Base-by-base conservation (phyloP, 768 basidiomycete species). In the Hericium erinaceus region DNA sequence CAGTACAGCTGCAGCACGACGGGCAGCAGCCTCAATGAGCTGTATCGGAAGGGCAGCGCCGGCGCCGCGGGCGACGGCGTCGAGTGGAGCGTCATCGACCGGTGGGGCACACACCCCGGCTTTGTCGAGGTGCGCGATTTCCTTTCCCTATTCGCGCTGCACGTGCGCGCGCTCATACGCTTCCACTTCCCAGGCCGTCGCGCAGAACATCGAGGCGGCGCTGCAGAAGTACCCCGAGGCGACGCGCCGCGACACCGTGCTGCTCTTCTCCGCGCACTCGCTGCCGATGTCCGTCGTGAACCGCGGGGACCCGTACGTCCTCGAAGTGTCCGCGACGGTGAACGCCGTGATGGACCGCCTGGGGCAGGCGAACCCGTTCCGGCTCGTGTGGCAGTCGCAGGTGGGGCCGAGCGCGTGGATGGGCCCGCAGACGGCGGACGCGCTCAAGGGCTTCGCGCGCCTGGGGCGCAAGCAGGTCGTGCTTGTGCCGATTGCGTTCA, bases 1-100 rank as follows among this genome's bases (percentile, higher is more conserved):
- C 97, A 99, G 70, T 99, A 99, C 72, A 91, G 88, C 66, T 99
- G 97, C 72, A 95, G 92, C 60, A 99, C 97, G 11, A 98, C 97
- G 0, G 97, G 97, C 53, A 97, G 94, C 73, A 95, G 92, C 69
- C 68, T 99, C 67, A 99, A 98, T 66, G 97, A 99, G 69, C 73
- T 99, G 26, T 95, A 81, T 65, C 75, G 87, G 68, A 74, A 72
- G 65, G 81, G 82, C 54, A 81, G 77, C 65, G 73, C 75, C 39
- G 86, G 85, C 28, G 49, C 49, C 8, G 85, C 81, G 55, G 72
- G 77, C 62, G 86, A 79, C 52, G 75, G 73, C 64, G 79, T 99
- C 22, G 81, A 92, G 66, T 99, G 97, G 97, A 95, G 91, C 68
- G 94, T 98, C 6, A 89, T 99, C 67, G 97, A 99, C 73, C 82